These are phyloP conservation scores for Coccomyxa subellipsoidea DNA, from an alignment of 163 green algal genomes.

Conservation along the genomic window DNA sequence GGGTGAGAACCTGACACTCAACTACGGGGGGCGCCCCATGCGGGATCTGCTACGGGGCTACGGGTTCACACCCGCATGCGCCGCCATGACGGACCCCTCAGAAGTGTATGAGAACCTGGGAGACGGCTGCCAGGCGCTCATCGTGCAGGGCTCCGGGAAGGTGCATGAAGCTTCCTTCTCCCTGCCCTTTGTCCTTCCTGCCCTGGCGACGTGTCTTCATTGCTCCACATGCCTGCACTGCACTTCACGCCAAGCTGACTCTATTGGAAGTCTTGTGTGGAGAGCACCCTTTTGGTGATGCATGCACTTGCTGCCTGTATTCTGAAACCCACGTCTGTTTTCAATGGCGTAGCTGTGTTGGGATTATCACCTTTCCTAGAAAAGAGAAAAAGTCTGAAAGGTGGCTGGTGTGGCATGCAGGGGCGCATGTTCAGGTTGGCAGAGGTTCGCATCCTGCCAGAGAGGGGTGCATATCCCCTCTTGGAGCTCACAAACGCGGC, in stretches of 20 bases:
- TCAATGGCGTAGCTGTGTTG: too few species aligned
- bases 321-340: too few species aligned
- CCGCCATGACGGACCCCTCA: not conserved
- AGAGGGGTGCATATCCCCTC: not conserved
- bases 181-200: not conserved
- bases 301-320: too few species aligned
- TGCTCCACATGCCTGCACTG: too few species aligned
- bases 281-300: too few species aligned
- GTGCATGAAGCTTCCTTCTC: too few species aligned
- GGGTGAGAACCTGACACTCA: slow-evolving; percentile 1
- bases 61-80: not conserved
- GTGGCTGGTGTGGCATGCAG: not conserved
- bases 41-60: slow-evolving; percentile 17
- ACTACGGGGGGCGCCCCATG: slow-evolving; percentile 21
- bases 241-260: too few species aligned
- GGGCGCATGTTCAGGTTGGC: not conserved
- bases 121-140: not conserved
- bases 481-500: slow-evolving; percentile 1
- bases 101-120: slow-evolving; percentile 11
- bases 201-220: not conserved
- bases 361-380: too few species aligned
- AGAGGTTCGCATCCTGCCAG: not conserved
- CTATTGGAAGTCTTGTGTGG: too few species aligned
- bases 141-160: slow-evolving; percentile 1
- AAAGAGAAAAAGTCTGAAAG: too few species aligned